Evolutionary conservation across 176 grass and related monocot genomes (phyloP).

Genomic region (Carex kokanica): DNA sequence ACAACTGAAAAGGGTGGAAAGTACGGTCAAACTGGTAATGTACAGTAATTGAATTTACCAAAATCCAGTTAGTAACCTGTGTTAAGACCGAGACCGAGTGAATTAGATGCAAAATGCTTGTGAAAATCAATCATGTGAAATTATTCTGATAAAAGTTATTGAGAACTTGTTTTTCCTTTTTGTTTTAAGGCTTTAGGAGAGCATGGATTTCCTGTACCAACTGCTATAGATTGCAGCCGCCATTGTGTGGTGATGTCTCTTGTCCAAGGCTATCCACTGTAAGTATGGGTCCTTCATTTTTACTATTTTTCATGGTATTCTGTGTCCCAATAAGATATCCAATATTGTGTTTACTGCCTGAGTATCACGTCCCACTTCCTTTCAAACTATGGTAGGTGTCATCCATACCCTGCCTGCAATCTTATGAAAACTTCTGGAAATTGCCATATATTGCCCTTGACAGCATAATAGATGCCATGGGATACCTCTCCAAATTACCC

Average conservation of each 20-base stretch:
- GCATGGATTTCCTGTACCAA: conserved; percentile 83
- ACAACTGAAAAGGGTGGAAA: neutral
- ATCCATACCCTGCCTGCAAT: neutral
- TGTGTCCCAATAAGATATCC: neutral
- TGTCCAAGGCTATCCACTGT: conserved; percentile 91
- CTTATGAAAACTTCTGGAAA: neutral
- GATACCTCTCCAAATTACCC: neutral
- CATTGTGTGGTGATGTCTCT: conserved; percentile 97
- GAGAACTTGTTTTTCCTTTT: neutral
- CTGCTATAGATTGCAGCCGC: conserved; percentile 77
- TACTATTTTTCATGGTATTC: conserved; percentile 1
- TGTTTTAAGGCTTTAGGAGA: conserved; percentile 74
- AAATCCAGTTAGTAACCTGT: neutral
- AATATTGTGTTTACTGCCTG: neutral
- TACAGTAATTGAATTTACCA: neutral
- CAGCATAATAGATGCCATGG: neutral
- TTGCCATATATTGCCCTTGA: neutral
- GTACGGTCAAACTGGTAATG: neutral
- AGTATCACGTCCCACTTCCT: neutral
- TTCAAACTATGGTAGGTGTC: neutral
- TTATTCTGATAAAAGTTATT: conserved; percentile 1
- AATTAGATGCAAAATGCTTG: conserved; percentile 7
- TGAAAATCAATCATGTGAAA: neutral
- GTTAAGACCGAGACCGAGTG: neutral
- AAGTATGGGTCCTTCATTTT: conserved; percentile 20